phyloP scores from a whole-genome alignment of 495 filamentous ascomycete genomes.

The Mycothermus thermophilus region DNA sequence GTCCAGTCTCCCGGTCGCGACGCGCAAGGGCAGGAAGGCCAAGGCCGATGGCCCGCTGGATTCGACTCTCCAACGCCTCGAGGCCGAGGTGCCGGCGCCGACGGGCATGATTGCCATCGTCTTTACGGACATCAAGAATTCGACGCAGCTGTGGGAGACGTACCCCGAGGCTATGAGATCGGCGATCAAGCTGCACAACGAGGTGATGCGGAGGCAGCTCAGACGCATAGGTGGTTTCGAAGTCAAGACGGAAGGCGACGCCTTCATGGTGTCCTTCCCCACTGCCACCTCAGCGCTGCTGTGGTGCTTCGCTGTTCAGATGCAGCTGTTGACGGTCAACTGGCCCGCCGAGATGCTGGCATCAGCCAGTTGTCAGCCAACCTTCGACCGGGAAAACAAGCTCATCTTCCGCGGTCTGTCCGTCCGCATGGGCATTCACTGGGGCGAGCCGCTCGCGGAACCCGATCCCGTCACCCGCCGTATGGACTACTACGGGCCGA shows the following conservation, averaged over 20 bases:
- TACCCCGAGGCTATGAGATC: conserved; percentile 89
- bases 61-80: conserved; percentile 69
- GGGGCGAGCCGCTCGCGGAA: conserved; percentile 86
- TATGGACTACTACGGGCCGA: conserved; percentile 99
- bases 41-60: conserved; percentile 57
- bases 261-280: conserved; percentile 97
- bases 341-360: conserved; percentile 91
- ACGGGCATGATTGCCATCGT: conserved; percentile 82
- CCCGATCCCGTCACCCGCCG: conserved; percentile 89
- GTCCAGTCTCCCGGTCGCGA: conserved; percentile 41
- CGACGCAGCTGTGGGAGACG: conserved; percentile 91
- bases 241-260: conserved; percentile 98
- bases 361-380: conserved; percentile 69
- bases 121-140: conserved; percentile 99
- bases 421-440: conserved; percentile 95
- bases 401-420: conserved; percentile 86
- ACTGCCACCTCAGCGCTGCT: conserved; percentile 85
- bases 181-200: conserved; percentile 91
- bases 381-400: conserved; percentile 70
- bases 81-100: conserved; percentile 78
- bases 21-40: conserved; percentile 45
- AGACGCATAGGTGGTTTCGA: conserved; percentile 93
- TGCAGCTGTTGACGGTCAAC: conserved; percentile 65
- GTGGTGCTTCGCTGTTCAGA: conserved; percentile 93
- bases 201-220: conserved; percentile 84